Percentiles rank a stretch among this genome's conserved stretches.
phyloP scores from a whole-genome alignment of 2,329 filamentous ascomycete genomes.

The Didymella segeticola region DNA sequence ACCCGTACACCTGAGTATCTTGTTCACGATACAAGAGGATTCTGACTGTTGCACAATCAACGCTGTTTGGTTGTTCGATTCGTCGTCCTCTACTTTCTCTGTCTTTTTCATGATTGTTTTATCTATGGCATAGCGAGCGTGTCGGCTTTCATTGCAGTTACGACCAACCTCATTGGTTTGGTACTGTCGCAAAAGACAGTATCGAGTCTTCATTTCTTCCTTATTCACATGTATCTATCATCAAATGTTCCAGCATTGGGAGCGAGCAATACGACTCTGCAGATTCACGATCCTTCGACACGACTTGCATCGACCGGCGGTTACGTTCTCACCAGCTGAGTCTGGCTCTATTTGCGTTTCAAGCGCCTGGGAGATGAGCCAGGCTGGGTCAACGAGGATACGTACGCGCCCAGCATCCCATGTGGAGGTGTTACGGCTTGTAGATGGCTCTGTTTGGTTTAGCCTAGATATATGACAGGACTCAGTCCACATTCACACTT shows the following conservation, averaged over 20 bases:
- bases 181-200: conserved; percentile 13
- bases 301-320: conserved; percentile 10
- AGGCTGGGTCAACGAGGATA: not conserved
- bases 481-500: conserved; percentile 19
- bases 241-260: conserved; percentile 14
- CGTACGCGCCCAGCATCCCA: not conserved
- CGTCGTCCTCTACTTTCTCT: conserved; percentile 21
- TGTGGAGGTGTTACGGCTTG: conserved; percentile 5
- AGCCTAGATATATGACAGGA: conserved; percentile 15
- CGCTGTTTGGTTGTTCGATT: conserved; percentile 17
- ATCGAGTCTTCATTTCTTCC: conserved; percentile 3
- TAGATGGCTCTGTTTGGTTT: conserved; percentile 7
- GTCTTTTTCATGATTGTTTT: conserved; percentile 46
- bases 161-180: conserved; percentile 16
- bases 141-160: conserved; percentile 23
- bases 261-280: conserved; percentile 17
- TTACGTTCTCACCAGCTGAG: not conserved
- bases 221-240: conserved; percentile 26
- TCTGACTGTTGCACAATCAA: conserved; percentile 7
- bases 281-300: conserved; percentile 8
- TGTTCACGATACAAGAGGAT: conserved; percentile 15
- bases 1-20: conserved; percentile 14
- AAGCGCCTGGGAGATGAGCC: conserved; percentile 3
- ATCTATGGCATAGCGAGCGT: conserved; percentile 48
- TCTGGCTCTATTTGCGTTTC: not conserved